Evolutionary conservation across 129 eudicot genomes (phyloP).

Genomic region (Erigeron canadensis): DNA sequence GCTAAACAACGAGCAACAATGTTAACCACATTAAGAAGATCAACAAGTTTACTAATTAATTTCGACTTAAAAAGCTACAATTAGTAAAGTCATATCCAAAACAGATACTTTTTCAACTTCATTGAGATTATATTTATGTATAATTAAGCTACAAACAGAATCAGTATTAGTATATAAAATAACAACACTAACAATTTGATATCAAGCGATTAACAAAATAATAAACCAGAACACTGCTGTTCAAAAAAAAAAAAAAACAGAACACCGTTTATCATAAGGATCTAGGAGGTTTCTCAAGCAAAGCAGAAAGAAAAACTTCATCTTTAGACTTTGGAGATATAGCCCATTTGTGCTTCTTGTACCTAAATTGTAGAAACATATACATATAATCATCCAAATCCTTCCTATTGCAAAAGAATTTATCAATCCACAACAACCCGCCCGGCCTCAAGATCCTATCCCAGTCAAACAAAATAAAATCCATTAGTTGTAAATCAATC

Average conservation of each 20-base stretch:
- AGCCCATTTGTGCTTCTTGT: constrained; percentile 88
- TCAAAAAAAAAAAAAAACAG: no score
- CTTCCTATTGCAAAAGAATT: constrained; percentile 77
- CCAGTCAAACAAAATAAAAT: constrained; percentile 90
- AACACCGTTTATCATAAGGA: no score
- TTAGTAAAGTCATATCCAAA: background rate
- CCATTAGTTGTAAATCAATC: constrained; percentile 83
- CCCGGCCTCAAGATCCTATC: constrained; percentile 94
- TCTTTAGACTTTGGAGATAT: constrained; percentile 35
- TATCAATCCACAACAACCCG: constrained; percentile 91
- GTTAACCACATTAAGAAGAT: background rate
- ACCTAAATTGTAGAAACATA: constrained; percentile 96
- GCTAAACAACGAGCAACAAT: background rate
- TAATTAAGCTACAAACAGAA: background rate
- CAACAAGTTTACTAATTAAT: background rate
- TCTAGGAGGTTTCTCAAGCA: no score
- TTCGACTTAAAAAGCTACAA: background rate
- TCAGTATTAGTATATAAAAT: background rate
- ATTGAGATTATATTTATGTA: background rate
- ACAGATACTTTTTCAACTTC: background rate
- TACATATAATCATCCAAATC: constrained; percentile 94
- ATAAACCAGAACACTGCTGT: no score
- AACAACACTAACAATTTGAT: background rate
- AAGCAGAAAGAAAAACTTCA: no score
- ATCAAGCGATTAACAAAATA: background rate